A percentile compares a stretch with the other conserved stretches of the same genome.
These are phyloP conservation scores for Boletus bicolor DNA, from an alignment of 768 basidiomycete genomes.

Conservation along the genomic window DNA sequence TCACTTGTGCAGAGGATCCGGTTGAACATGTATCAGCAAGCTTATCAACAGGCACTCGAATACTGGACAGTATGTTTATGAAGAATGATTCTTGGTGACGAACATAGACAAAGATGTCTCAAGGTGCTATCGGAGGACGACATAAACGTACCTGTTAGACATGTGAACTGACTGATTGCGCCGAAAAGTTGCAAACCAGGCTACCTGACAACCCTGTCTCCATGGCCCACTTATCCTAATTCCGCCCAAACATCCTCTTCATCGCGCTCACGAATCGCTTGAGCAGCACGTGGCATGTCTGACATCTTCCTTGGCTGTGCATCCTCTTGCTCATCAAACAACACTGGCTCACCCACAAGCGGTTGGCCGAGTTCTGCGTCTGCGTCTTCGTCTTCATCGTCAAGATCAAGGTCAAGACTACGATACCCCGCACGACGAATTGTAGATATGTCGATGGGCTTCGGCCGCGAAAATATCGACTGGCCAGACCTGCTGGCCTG, in stretches of 20 bases:
- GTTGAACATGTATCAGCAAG: neutral
- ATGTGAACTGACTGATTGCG: neutral
- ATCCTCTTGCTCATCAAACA: constrained; percentile 59
- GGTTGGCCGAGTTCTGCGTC: constrained; percentile 55
- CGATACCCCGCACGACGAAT: constrained; percentile 61
- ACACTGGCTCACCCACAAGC: constrained; percentile 53
- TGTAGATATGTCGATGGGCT: constrained; percentile 77
- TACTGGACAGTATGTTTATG: neutral
- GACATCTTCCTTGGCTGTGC: constrained; percentile 33
- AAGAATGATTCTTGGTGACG: neutral
- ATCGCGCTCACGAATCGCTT: constrained; percentile 56
- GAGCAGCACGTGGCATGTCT: constrained; percentile 60
- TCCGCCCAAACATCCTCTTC: constrained; percentile 72
- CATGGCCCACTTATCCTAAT: constrained; percentile 38
- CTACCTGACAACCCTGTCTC: neutral
- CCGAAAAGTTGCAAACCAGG: neutral
- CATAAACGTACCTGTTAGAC: neutral
- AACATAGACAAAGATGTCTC: neutral
- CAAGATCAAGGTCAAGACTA: constrained; percentile 67
- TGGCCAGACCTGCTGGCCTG: constrained; percentile 65
- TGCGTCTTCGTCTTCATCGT: constrained; percentile 55
- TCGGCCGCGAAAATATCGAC: constrained; percentile 84
- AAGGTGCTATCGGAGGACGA: neutral
- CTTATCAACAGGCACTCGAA: neutral
- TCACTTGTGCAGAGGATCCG: neutral